These are phyloP conservation scores for Ceratocystis harringtonii DNA, from an alignment of 2,329 filamentous ascomycete species.

Conservation along the genomic window DNA sequence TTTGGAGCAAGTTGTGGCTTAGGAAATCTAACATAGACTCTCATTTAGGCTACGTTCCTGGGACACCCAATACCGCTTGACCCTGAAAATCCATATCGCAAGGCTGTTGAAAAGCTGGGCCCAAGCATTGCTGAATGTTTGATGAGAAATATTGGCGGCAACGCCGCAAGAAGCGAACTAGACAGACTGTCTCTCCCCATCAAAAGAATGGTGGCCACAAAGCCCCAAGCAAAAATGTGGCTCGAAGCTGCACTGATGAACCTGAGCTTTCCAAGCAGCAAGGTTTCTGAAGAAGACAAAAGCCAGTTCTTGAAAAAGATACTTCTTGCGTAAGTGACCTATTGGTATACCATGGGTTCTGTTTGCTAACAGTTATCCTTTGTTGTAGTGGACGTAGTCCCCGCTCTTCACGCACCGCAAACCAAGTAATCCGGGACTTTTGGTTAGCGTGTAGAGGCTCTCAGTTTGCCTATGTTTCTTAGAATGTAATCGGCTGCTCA, in stretches of 20 bases:
- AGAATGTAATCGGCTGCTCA: not conserved
- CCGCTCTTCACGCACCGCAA: slow-evolving; percentile 48
- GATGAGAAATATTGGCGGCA: slow-evolving; percentile 51
- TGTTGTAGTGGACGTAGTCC: slow-evolving; percentile 44
- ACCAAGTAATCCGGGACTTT: slow-evolving; percentile 54
- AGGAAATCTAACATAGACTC: slow-evolving; percentile 1
- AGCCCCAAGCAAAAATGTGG: slow-evolving; percentile 44
- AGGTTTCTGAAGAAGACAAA: slow-evolving; percentile 45
- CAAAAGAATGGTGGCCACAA: slow-evolving; percentile 48
- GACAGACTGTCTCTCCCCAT: slow-evolving; percentile 56
- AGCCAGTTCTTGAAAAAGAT: slow-evolving; percentile 50
- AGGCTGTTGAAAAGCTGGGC: slow-evolving; percentile 44
- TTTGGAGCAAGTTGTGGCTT: not conserved
- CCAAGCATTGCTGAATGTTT: slow-evolving; percentile 45
- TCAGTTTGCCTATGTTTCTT: slow-evolving; percentile 32
- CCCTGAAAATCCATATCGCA: slow-evolving; percentile 30
- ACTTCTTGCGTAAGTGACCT: slow-evolving; percentile 25
- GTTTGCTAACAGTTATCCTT: not conserved
- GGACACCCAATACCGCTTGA: slow-evolving; percentile 29
- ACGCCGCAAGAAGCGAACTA: slow-evolving; percentile 54
- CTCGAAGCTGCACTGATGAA: slow-evolving; percentile 44
- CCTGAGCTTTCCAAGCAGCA: slow-evolving; percentile 42
- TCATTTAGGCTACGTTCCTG: slow-evolving; percentile 37
- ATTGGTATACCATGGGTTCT: no score
- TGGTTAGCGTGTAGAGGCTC: slow-evolving; percentile 53